These are phyloP conservation scores for Boletellus deceptivus DNA, from an alignment of 1,284 basidiomycete species.

Conservation along the genomic window DNA sequence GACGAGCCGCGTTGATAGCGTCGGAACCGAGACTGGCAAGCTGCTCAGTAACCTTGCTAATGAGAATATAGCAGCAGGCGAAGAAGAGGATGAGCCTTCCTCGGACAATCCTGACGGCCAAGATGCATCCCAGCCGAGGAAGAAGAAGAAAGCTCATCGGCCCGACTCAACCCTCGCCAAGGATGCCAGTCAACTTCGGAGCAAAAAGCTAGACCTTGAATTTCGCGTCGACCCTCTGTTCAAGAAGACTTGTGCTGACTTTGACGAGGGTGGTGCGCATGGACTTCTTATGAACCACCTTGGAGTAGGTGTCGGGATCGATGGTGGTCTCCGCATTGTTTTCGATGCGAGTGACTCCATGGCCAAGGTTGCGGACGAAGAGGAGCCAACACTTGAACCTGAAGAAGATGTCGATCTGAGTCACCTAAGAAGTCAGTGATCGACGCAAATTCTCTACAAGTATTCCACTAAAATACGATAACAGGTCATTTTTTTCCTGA, in stretches of 20 bases:
- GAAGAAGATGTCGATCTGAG: conserved; percentile 68
- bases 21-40: conserved; percentile 96
- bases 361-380: conserved; percentile 75
- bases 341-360: conserved; percentile 96
- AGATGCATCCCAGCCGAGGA: conserved; percentile 55
- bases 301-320: conserved; percentile 70
- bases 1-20: conserved; percentile 97
- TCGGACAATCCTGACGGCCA: conserved; percentile 63
- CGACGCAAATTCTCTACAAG: conserved; percentile 1
- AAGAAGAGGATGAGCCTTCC: conserved; percentile 58
- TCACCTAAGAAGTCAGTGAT: conserved; percentile 61
- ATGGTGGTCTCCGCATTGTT: conserved; percentile 85
- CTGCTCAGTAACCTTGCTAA: conserved; percentile 88
- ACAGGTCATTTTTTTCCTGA: conserved; percentile 70
- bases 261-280: conserved; percentile 97
- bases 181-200: conserved; percentile 75
- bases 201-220: conserved; percentile 93
- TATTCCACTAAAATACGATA: conserved; percentile 5
- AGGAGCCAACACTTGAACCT: conserved; percentile 60
- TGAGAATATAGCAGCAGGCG: conserved; percentile 55
- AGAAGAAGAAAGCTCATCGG: conserved; percentile 61
- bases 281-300: conserved; percentile 94
- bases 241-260: conserved; percentile 97
- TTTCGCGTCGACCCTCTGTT: conserved; percentile 97
- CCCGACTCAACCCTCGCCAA: conserved; percentile 85